Evolutionary conservation across 148 eudicot genomes (phyloP).

Genomic region (Vaccinium myrtillus): DNA sequence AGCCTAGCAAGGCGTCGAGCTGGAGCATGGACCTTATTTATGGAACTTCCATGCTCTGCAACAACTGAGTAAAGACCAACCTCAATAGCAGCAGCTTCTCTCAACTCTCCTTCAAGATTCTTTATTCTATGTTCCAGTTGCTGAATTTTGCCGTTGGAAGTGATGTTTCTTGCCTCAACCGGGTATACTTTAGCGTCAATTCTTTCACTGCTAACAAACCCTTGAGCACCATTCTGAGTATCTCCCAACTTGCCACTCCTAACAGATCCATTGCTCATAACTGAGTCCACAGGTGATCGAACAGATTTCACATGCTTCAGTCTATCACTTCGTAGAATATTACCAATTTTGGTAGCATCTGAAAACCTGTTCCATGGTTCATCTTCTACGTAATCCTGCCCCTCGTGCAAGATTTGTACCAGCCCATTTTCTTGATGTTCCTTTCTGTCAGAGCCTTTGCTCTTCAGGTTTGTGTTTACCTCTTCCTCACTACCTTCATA

Average conservation of each 20-base stretch:
- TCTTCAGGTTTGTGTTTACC: neutral
- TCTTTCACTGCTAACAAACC: constrained; percentile 24
- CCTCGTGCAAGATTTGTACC: constrained; percentile 25
- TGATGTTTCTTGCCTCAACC: constrained; percentile 35
- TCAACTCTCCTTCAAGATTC: constrained; percentile 75
- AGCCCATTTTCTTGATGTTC: constrained; percentile 31
- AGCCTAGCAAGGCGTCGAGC: constrained; percentile 94
- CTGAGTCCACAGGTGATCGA: constrained; percentile 53
- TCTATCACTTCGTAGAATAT: constrained; percentile 23
- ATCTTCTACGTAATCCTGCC: constrained; percentile 25
- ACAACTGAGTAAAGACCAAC: constrained; percentile 76
- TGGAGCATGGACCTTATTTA: constrained; percentile 87
- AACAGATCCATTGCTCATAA: constrained; percentile 44
- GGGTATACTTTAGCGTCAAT: constrained; percentile 37
- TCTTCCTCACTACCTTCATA: constrained; percentile 19
- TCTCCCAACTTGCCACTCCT: constrained; percentile 26
- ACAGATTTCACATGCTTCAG: constrained; percentile 61
- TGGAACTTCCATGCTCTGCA: constrained; percentile 97
- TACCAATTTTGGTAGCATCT: constrained; percentile 15
- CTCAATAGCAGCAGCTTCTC: constrained; percentile 88
- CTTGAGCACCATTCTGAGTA: constrained; percentile 17
- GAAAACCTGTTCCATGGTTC: constrained; percentile 24
- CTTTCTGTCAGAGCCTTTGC: constrained; percentile 13
- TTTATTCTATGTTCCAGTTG: constrained; percentile 60
- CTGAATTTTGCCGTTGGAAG: constrained; percentile 45